Conservation (phyloP, 352 stramenopile species). For the Phytophthora agathidicida region DNA sequence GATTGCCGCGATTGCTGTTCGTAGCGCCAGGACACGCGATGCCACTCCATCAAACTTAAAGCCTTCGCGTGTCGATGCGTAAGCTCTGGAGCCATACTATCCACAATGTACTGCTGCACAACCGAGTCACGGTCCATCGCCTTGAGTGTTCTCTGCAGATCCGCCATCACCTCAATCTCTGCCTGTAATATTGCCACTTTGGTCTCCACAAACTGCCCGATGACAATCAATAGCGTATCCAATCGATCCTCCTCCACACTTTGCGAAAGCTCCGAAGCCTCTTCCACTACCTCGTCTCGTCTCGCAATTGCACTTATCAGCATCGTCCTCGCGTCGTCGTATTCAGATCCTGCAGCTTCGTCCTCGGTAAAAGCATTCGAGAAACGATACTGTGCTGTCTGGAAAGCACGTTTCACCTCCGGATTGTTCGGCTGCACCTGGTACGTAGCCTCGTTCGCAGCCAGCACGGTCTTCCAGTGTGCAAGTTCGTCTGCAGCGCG, state of each 20-base stretch:
- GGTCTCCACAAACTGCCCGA: conserved; percentile 87
- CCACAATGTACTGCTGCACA: conserved; percentile 87
- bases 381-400: conserved; percentile 67
- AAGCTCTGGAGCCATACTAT: conserved; percentile 79
- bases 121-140: conserved; percentile 84
- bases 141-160: conserved; percentile 69
- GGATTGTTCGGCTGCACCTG: conserved; percentile 81
- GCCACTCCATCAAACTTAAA: conserved; percentile 81
- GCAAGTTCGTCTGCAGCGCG: conserved; percentile 69
- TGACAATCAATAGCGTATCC: conserved; percentile 85
- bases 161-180: conserved; percentile 78
- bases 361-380: conserved; percentile 69
- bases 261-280: conserved; percentile 78
- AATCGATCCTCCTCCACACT: conserved; percentile 85
- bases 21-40: conserved; percentile 68
- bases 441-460: conserved; percentile 83
- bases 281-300: conserved; percentile 83
- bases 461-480: conserved; percentile 79
- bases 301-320: conserved; percentile 74
- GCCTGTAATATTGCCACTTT: conserved; percentile 83
- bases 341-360: conserved; percentile 59
- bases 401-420: conserved; percentile 72
- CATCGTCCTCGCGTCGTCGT: conserved; percentile 57
- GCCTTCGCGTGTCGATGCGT: conserved; percentile 85
- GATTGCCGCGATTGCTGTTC: conserved; percentile 46